A percentile compares a stretch with the other conserved stretches of the same genome.
These are phyloP conservation scores for Microcyclospora pomicola DNA, from an alignment of 2,329 filamentous ascomycete species.

Conservation along the genomic window DNA sequence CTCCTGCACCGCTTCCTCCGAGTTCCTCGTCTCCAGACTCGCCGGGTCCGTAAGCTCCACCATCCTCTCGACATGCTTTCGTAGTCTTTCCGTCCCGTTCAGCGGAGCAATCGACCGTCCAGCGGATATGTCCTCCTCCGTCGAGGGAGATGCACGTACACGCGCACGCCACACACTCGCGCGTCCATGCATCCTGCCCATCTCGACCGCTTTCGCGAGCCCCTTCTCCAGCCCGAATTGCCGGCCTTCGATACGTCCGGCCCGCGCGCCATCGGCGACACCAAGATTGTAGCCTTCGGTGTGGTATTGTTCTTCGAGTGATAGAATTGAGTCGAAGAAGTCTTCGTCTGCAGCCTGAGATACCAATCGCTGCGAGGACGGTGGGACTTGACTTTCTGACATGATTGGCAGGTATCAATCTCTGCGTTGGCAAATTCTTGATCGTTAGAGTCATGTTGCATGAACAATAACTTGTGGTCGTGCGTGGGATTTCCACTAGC, in stretches of 20 bases:
- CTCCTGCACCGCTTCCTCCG: slow-evolving; percentile 77
- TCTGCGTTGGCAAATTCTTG: too few species aligned
- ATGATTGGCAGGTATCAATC: too few species aligned
- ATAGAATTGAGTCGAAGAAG: slow-evolving; percentile 42
- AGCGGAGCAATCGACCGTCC: not conserved
- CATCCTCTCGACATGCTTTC: slow-evolving; percentile 62
- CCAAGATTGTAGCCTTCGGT: slow-evolving; percentile 67
- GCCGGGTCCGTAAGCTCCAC: slow-evolving; percentile 66
- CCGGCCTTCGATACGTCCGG: slow-evolving; percentile 76
- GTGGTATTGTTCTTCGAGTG: slow-evolving; percentile 60
- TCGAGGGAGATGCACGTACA: slow-evolving; percentile 28
- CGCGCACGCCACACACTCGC: slow-evolving; percentile 74
- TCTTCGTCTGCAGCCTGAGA: slow-evolving; percentile 6
- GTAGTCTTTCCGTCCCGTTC: slow-evolving; percentile 46
- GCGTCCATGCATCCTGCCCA: slow-evolving; percentile 65
- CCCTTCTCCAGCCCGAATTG: slow-evolving; percentile 84
- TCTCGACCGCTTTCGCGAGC: slow-evolving; percentile 78
- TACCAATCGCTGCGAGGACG: too few species aligned
- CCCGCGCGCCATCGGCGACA: slow-evolving; percentile 56
- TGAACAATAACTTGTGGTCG: too few species aligned
- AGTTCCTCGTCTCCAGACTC: slow-evolving; percentile 66
- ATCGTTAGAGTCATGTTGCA: too few species aligned
- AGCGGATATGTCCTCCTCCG: slow-evolving; percentile 1
- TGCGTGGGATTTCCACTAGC: too few species aligned
- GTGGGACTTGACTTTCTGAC: too few species aligned